Percentiles rank a stretch among this genome's conserved stretches.
phyloP scores from a whole-genome alignment of 2,329 filamentous ascomycete species.

The Talaromyces piceae region DNA sequence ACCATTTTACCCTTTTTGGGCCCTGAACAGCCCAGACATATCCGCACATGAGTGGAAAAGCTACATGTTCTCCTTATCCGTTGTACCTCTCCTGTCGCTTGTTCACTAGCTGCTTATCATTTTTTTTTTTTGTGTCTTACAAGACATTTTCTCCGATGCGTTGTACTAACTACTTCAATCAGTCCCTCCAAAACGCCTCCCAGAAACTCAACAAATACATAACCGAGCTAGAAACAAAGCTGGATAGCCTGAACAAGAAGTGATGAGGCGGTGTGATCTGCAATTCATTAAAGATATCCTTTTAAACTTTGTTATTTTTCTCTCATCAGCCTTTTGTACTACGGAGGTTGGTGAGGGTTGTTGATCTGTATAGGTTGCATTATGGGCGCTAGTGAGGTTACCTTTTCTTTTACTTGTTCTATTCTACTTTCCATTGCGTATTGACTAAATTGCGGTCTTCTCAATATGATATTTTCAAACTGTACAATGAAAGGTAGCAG shows the following conservation, averaged over 20 bases:
- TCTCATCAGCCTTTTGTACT: neutral
- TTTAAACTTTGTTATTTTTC: neutral
- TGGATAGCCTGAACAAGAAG: slow-evolving; percentile 61
- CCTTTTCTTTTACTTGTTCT: neutral
- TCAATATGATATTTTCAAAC: neutral
- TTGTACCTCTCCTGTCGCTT: neutral
- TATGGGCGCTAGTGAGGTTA: neutral
- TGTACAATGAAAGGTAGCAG: neutral
- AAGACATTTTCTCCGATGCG: neutral
- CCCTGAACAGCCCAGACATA: no score
- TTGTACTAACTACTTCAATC: neutral
- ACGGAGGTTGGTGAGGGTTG: neutral
- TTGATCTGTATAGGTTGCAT: neutral
- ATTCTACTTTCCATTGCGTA: neutral
- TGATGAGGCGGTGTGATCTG: slow-evolving; percentile 46
- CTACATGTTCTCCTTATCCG: neutral
- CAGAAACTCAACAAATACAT: slow-evolving; percentile 81
- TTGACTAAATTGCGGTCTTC: neutral
- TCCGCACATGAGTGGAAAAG: no score
- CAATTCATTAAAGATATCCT: no score
- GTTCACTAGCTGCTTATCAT: neutral
- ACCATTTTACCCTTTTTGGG: no score
- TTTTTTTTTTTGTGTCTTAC: neutral
- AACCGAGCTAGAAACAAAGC: slow-evolving; percentile 70
- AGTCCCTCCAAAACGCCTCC: slow-evolving; percentile 84